Evolutionary conservation across 2,329 filamentous ascomycete genomes (phyloP), one percentile per base, ranked within the genome.

Genomic region (Escovopsis sp.): DNA sequence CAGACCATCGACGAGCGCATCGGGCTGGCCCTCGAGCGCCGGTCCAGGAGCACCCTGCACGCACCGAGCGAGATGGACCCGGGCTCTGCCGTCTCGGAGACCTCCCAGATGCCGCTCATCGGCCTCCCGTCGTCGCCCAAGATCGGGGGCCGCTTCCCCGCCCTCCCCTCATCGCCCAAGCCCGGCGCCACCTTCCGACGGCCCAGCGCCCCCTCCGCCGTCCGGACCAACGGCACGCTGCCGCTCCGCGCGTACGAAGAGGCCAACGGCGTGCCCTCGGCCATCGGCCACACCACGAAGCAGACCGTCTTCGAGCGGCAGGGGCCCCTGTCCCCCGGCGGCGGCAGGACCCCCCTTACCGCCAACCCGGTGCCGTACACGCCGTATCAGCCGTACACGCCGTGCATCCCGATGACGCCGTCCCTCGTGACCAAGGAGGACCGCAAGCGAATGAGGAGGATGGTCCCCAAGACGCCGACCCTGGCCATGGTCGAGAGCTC

Each of bases 311-410:
- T 82, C 47, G 76, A 80, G 53, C 66, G 77, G 30, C 64, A 61
- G 19, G 64, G 60, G 0, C 71, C 73, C 2, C 53, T 74, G 43
- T 75, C 74, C 3, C 77, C 78, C 3, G 62, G 61, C 0, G 74
- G 72, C 1, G 66, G 75, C 23, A 73, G 72, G 38, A 81, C 77
- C 3, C 83, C 82, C 0, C 73, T 66, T 57, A 77, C 72, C 2
- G 75, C 73, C 4, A 69, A 67, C 19, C 69, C 75, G 1, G 72
- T 79, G 19, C 83, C 83, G 2, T 88, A 88, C 59, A 77, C 75
- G 43, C 82, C 84, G 0, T 89, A 88, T 51, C 84, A 88, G 65
- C 84, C 84, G 1, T 84, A 80, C 56, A 82, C 80, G 6, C 82
- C 83, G 1, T 68, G 84, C 39, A 72, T 86, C 40, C 84, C 84